Evolutionary conservation across 2,329 filamentous ascomycete species (phyloP).

Genomic region (Penicillium sp.): DNA sequence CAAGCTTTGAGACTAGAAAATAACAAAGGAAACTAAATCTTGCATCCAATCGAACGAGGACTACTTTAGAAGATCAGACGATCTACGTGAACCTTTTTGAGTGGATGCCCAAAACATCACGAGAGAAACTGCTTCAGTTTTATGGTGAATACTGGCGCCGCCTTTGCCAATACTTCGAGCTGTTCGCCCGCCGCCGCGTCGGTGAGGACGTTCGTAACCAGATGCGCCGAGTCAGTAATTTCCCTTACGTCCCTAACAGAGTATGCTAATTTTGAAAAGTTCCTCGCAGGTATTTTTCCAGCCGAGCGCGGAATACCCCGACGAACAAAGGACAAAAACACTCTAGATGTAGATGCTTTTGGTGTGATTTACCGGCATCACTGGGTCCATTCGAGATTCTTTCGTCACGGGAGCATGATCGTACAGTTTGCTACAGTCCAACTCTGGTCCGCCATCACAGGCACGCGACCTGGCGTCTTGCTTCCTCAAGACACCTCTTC

Average conservation of each 20-base stretch:
- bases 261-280: conserved; percentile 24
- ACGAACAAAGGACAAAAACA: conserved; percentile 26
- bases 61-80: conserved; percentile 23
- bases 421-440: conserved; percentile 23
- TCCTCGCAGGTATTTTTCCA: conserved; percentile 20
- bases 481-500: conserved; percentile 22
- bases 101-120: conserved; percentile 27
- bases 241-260: conserved; percentile 4
- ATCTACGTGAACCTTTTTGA: conserved; percentile 33
- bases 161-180: conserved; percentile 23
- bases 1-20: no score
- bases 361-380: conserved; percentile 24
- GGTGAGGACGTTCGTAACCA: conserved; percentile 17
- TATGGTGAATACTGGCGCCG: conserved; percentile 29
- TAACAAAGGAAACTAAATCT: conserved; percentile 16
- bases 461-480: conserved; percentile 22
- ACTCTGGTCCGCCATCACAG: conserved; percentile 29
- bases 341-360: conserved; percentile 23
- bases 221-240: conserved; percentile 24
- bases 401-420: conserved; percentile 25
- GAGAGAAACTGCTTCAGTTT: conserved; percentile 23
- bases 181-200: no score
- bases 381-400: conserved; percentile 28
- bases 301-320: conserved; percentile 18
- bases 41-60: conserved; percentile 26